phyloP scores from a whole-genome alignment of 1,284 basidiomycete genomes.

The Pulveroboletus ridleyi region DNA sequence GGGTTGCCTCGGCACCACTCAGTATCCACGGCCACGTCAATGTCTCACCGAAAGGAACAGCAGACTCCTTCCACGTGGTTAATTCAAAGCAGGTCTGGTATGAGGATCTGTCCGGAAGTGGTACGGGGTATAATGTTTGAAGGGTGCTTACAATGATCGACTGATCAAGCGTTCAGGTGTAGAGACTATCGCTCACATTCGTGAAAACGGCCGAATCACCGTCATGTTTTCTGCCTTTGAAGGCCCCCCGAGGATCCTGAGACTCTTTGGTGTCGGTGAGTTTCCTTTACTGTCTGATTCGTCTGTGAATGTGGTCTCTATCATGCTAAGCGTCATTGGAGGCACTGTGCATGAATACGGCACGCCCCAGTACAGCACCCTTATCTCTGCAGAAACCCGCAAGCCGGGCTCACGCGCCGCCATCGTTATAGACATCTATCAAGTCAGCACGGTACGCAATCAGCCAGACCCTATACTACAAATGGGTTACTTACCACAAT shows the following conservation, averaged over 20 bases:
- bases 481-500: neutral
- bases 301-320: neutral
- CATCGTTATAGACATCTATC: conserved; percentile 52
- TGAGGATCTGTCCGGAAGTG: conserved; percentile 61
- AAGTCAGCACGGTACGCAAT: conserved; percentile 55
- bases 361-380: conserved; percentile 39
- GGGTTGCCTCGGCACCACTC: conserved; percentile 62
- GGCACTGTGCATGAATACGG: conserved; percentile 60
- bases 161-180: conserved; percentile 41
- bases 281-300: neutral
- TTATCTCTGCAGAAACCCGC: conserved; percentile 49
- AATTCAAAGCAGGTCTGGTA: conserved; percentile 58
- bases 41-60: conserved; percentile 58
- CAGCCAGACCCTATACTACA: neutral
- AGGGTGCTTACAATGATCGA: neutral
- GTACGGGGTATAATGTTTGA: conserved; percentile 32
- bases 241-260: conserved; percentile 56
- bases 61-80: conserved; percentile 54
- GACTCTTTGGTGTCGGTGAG: conserved; percentile 58
- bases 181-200: conserved; percentile 62
- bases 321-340: conserved; percentile 24
- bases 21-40: conserved; percentile 57
- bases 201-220: conserved; percentile 63
- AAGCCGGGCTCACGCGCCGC: conserved; percentile 58
- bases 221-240: conserved; percentile 62